A percentile compares a stretch with the other conserved stretches of the same genome.
These are phyloP conservation scores for Psidium guajava DNA, from an alignment of 345 rosid species.

Conservation along the genomic window DNA sequence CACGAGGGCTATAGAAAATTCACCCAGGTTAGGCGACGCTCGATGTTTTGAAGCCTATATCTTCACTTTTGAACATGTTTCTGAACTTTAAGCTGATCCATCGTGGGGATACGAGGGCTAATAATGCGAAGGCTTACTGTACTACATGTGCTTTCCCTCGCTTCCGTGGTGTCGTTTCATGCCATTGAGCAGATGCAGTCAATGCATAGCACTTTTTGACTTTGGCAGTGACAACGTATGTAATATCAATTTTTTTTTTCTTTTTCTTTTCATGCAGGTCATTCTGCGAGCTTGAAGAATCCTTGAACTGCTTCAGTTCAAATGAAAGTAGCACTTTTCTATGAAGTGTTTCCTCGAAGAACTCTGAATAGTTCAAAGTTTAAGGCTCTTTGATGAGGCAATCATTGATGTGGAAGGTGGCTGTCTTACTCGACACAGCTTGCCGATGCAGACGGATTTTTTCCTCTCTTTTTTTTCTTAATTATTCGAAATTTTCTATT, in stretches of 20 bases:
- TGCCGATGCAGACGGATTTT: no score
- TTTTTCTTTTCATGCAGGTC: neutral
- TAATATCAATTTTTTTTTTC: neutral
- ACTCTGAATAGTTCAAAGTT: neutral
- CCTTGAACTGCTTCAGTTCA: neutral
- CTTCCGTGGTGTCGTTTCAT: neutral
- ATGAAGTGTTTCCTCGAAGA: neutral
- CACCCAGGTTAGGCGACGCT: neutral
- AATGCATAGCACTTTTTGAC: neutral
- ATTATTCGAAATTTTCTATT: no score
- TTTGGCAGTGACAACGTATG: neutral
- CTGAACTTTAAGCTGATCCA: neutral
- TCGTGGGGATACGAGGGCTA: neutral
- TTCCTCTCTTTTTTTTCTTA: no score
- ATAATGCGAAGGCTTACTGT: neutral
- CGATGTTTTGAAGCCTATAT: neutral
- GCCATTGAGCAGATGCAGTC: neutral
- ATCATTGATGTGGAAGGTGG: no score
- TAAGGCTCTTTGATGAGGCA: no score
- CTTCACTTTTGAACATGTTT: neutral
- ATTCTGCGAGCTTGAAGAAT: neutral
- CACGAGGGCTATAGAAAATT: neutral
- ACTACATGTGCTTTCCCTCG: neutral
- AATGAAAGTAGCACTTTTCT: neutral
- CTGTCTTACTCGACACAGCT: no score